Conservation (phyloP, 371 early-diverging fungal genomes). For the Mortierella sp. region DNA sequence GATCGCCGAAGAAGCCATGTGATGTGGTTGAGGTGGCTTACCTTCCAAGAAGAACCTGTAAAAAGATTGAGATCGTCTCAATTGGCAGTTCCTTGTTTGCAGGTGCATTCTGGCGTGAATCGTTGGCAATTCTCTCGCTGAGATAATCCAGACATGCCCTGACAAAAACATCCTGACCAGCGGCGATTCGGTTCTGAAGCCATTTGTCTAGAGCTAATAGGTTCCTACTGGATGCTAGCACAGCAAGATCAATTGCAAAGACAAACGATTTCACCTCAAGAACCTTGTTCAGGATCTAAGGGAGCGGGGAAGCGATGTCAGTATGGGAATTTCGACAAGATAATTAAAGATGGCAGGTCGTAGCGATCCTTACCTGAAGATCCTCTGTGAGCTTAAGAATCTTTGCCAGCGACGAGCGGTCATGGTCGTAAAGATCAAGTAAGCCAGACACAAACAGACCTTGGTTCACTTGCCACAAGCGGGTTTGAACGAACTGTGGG, state of each 20-base stretch:
- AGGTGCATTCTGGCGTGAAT: constrained; percentile 34
- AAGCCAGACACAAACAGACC: constrained; percentile 74
- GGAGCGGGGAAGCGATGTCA: neutral
- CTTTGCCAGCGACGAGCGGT: constrained; percentile 77
- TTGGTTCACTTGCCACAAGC: constrained; percentile 81
- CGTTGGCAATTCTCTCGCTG: constrained; percentile 72
- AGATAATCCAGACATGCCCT: constrained; percentile 85
- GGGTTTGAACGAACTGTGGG: constrained; percentile 77
- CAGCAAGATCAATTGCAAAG: constrained; percentile 89
- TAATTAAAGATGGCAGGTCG: neutral
- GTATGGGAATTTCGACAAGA: neutral
- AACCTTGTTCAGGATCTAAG: constrained; percentile 77
- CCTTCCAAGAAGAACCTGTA: constrained; percentile 76
- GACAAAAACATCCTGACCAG: constrained; percentile 78
- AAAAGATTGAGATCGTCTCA: constrained; percentile 79
- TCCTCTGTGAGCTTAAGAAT: constrained; percentile 89
- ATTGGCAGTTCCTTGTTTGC: constrained; percentile 61
- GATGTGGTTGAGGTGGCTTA: constrained; percentile 31
- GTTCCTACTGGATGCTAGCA: constrained; percentile 85
- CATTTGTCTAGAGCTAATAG: constrained; percentile 90
- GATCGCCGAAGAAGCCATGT: neutral
- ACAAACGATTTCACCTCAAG: constrained; percentile 77
- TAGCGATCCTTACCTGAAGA: constrained; percentile 71
- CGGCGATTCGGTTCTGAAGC: constrained; percentile 80
- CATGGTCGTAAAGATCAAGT: constrained; percentile 80